Conservation (phyloP, 2,329 filamentous ascomycete genomes). For the Penicillium sp. region DNA sequence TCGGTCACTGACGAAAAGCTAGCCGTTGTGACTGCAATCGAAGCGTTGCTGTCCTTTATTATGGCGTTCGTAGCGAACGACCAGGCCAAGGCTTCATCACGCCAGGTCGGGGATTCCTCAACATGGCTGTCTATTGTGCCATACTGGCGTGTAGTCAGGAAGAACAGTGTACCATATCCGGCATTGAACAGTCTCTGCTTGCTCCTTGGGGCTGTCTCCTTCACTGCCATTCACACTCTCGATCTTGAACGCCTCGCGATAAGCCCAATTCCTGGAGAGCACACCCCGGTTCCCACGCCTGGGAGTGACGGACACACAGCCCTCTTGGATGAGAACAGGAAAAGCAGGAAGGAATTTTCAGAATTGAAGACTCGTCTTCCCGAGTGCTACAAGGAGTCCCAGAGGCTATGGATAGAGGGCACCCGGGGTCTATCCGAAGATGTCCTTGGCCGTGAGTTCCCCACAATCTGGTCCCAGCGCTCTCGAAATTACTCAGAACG, state of each 20-base stretch:
- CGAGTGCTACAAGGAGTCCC: conserved; percentile 43
- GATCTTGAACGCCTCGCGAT: conserved; percentile 46
- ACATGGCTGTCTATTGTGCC: conserved; percentile 49
- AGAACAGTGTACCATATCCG: conserved; percentile 38
- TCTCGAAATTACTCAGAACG: conserved; percentile 38
- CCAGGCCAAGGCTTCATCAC: conserved; percentile 35
- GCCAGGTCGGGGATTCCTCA: conserved; percentile 40
- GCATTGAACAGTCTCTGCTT: conserved; percentile 45
- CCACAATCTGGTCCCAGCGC: conserved; percentile 44
- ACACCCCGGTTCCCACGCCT: conserved; percentile 42
- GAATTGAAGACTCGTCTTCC: conserved; percentile 42
- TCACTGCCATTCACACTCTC: conserved; percentile 45
- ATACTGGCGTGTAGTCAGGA: conserved; percentile 47
- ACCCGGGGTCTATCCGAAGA: conserved; percentile 42
- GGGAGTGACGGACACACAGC: conserved; percentile 43
- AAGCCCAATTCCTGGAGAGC: conserved; percentile 40
- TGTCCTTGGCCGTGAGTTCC: conserved; percentile 42
- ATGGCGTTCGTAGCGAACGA: conserved; percentile 47
- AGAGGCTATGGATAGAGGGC: conserved; percentile 46
- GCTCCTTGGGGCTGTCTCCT: conserved; percentile 48
- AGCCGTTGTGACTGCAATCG: conserved; percentile 42
- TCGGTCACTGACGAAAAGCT: conserved; percentile 36
- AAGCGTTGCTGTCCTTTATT: conserved; percentile 49
- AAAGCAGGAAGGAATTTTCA: conserved; percentile 37
- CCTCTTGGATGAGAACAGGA: conserved; percentile 38